Base-by-base conservation (phyloP, 495 filamentous ascomycete genomes). In the Amniculicola lignicola region DNA sequence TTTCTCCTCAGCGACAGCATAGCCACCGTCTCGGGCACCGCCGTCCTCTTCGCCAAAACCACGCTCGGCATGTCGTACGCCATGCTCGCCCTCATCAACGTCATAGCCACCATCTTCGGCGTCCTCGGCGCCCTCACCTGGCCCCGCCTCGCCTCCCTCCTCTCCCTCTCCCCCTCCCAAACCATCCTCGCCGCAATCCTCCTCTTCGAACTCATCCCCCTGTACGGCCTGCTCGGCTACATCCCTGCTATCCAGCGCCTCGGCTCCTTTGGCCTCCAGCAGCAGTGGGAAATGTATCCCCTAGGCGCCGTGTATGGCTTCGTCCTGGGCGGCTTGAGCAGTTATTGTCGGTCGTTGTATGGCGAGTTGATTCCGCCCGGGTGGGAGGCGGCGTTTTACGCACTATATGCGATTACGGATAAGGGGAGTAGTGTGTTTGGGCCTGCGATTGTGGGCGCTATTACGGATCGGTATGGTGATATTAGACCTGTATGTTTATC, bases 221-320 rank as follows among this genome's bases (percentile, higher is more conserved):
- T 97, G 2, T 98, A 98, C 65, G 92, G 90, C 0, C 78, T 98
- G 1, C 69, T 96, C 11, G 92, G 92, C 0, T 98, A 92, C 65
- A 77, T 97, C 18, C 90, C 91, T 2, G 82, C 89, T 4, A 79
- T 98, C 50, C 75, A 82, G 62, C 74, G 75, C 18, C 78, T 85
- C 66, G 92, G 91, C 0, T 79, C 86, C 11, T 73, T 92, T 28
- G 93, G 93, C 3, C 78, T 98, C 22, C 91, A 95, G 64, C 85
- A 90, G 61, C 87, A 86, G 10, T 95, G 90, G 89, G 93, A 98
- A 67, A 96, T 98, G 90, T 97, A 93, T 67, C 88, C 89, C 2
- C 73, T 98, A 1, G 90, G 89, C 0, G 86, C 85, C 4, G 79
- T 98, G 39, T 98, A 96, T 65, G 93, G 93, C 2, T 80, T 98